Percentiles rank a stretch among this genome's conserved stretches.
Evolutionary conservation across 2,329 filamentous ascomycete species (phyloP).

Genomic region (Aspergillus fructus): DNA sequence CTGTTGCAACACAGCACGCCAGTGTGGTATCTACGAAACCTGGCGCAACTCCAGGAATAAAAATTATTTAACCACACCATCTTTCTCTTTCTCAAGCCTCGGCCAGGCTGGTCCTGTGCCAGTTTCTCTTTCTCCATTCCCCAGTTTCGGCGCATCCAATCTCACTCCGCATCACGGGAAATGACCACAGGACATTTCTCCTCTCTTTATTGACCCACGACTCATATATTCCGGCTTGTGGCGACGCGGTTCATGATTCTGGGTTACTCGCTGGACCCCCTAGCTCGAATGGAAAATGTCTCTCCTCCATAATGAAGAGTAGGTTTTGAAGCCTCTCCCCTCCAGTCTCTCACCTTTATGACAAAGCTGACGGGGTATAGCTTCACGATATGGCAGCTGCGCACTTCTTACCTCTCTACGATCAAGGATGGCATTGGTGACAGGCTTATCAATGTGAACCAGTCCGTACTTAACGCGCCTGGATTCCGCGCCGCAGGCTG

Average conservation of each 20-base stretch:
- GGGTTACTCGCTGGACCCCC: neutral
- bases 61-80: neutral
- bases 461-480: slow-evolving; percentile 61
- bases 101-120: slow-evolving; percentile 37
- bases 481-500: slow-evolving; percentile 66
- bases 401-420: slow-evolving; percentile 62
- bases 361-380: slow-evolving; percentile 34
- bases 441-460: slow-evolving; percentile 64
- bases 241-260: neutral
- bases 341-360: neutral
- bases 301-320: slow-evolving; percentile 54
- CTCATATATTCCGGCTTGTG: slow-evolving; percentile 4
- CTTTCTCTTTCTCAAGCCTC: slow-evolving; percentile 8
- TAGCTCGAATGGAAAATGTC: slow-evolving; percentile 39
- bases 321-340: slow-evolving; percentile 22
- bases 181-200: slow-evolving; percentile 8
- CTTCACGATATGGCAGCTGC: slow-evolving; percentile 66
- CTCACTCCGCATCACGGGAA: slow-evolving; percentile 13
- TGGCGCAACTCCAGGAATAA: neutral
- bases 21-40: neutral
- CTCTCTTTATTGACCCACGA: neutral
- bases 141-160: slow-evolving; percentile 12
- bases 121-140: slow-evolving; percentile 12
- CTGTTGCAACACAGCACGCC: neutral
- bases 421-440: slow-evolving; percentile 68